Evolutionary conservation across 2,329 filamentous ascomycete species (phyloP).

Genomic region (Fusarium torreyae): DNA sequence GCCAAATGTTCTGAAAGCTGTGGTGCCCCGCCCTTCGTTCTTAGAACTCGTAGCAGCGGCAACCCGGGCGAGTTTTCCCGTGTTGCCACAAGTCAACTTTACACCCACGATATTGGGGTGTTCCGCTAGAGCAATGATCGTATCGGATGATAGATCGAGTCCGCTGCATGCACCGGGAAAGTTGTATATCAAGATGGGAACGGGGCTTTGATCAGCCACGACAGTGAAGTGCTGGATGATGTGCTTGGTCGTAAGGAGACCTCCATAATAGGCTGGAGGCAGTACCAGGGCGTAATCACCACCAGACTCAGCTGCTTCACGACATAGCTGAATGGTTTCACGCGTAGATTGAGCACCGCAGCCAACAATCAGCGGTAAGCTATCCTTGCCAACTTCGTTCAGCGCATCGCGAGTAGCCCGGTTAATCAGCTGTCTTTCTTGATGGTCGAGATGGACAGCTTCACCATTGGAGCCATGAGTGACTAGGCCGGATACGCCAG

Average conservation of each 20-base stretch:
- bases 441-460: slow-evolving; percentile 76
- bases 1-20: slow-evolving; percentile 76
- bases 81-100: slow-evolving; percentile 76
- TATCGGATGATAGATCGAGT: slow-evolving; percentile 71
- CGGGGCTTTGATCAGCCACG: slow-evolving; percentile 70
- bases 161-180: slow-evolving; percentile 71
- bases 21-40: slow-evolving; percentile 59
- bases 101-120: slow-evolving; percentile 73
- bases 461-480: slow-evolving; percentile 82
- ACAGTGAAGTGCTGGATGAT: slow-evolving; percentile 74
- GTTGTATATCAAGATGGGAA: slow-evolving; percentile 76
- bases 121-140: slow-evolving; percentile 66
- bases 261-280: slow-evolving; percentile 78
- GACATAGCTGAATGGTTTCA: slow-evolving; percentile 76
- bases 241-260: slow-evolving; percentile 70
- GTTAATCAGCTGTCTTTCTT: slow-evolving; percentile 76
- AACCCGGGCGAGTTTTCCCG: slow-evolving; percentile 68
- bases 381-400: slow-evolving; percentile 67
- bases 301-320: slow-evolving; percentile 74
- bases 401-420: slow-evolving; percentile 72
- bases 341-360: slow-evolving; percentile 77
- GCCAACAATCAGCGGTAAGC: slow-evolving; percentile 77
- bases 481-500: slow-evolving; percentile 77
- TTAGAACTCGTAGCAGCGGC: slow-evolving; percentile 10
- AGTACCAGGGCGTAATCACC: slow-evolving; percentile 78